Evolutionary conservation across 1,284 basidiomycete species (phyloP), one percentile per base, ranked within the genome.

Genomic region (Grifola frondosa): DNA sequence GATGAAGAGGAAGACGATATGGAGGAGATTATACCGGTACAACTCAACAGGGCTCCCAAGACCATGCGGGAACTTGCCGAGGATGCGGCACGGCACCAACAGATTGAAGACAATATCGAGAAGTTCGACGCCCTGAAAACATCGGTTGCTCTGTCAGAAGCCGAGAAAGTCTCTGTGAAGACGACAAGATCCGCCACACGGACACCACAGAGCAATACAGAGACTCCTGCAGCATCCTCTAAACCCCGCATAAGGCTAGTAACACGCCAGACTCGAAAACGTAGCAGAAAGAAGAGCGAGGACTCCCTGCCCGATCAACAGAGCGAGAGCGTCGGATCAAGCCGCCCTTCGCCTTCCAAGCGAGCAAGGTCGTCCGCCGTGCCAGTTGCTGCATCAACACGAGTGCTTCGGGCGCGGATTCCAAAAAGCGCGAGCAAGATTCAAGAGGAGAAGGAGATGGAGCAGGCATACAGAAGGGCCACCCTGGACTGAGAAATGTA

Each of bases 31-130:
- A 54, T 55, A 24, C 49, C 48, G 30, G 49, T 41, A 40, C 40
- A 23, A 21, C 30, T 32, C 31, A 53, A 44, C 22, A 57, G 59
- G 22, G 59, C 60, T 8, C 81, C 80, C 13, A 81, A 75, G 62
- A 77, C 80, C 13, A 82, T 89, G 81, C 71, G 71, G 20, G 75
- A 86, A 53, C 69, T 88, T 28, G 85, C 83, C 11, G 78, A 81
- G 50, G 74, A 54, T 32, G 56, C 62, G 17, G 64, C 61, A 12
- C 53, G 39, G 24, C 55, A 35, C 29, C 48, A 36, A 40, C 44
- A 44, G 26, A 36, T 31, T 36, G 41, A 35, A 37, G 36, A 38
- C 15, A 24, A 38, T 37, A n/a, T n/a, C n/a, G 33, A 20, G 32
- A 40, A 21, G 37, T 30, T 37, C 20, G 16, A 48, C 28, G 42